Conservation (phyloP, 2,329 filamentous ascomycete species). For the Cryphonectria radicalis region DNA sequence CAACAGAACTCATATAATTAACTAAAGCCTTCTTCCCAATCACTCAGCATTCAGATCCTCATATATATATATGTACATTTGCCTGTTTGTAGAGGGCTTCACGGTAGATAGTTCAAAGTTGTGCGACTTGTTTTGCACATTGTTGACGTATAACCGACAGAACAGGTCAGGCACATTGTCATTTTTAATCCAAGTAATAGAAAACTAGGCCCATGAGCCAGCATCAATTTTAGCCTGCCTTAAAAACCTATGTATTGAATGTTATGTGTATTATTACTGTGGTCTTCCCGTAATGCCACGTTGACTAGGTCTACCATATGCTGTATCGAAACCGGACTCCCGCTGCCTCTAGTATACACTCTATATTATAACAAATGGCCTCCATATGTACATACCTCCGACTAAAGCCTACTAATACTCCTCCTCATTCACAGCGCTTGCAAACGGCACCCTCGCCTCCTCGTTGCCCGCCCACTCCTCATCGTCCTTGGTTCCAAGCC, state of each 20-base stretch:
- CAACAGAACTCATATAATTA: no score
- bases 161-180: background rate
- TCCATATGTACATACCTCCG: background rate
- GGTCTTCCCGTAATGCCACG: background rate
- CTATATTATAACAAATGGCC: background rate
- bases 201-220: no score
- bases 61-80: no score
- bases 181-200: background rate
- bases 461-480: slow-evolving; percentile 68
- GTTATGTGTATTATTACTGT: background rate
- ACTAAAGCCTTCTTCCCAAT: no score
- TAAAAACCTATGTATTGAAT: background rate
- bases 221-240: background rate
- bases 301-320: background rate
- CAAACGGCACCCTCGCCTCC: slow-evolving; percentile 46
- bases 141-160: background rate
- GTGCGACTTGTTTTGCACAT: background rate
- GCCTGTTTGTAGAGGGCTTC: no score
- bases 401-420: slow-evolving; percentile 27
- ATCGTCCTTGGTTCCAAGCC: slow-evolving; percentile 67
- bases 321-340: background rate
- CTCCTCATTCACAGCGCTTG: background rate
- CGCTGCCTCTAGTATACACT: background rate
- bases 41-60: no score
- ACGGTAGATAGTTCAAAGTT: background rate